Conservation (phyloP, 305 asterid species). For the Euphrasia arctica region DNA sequence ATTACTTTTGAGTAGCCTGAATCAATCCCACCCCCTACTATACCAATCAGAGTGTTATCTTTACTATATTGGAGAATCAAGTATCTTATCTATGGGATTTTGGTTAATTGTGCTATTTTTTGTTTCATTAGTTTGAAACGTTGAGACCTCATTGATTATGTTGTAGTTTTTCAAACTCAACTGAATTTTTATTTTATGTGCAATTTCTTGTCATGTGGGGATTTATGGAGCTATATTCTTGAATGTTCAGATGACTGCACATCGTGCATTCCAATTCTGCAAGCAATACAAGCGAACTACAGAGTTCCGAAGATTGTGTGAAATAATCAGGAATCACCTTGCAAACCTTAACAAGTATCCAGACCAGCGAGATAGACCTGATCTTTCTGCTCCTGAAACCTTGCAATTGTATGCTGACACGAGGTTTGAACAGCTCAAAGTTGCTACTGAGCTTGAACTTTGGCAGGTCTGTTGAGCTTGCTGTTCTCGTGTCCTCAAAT, state of each 20-base stretch:
- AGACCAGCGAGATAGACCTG: conserved; percentile 98
- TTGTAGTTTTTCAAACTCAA: not conserved
- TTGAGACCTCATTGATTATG: conserved; percentile 3
- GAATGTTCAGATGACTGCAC: conserved; percentile 79
- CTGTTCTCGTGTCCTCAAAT: conserved; percentile 13
- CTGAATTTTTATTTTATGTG: not conserved
- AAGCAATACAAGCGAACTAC: conserved; percentile 95
- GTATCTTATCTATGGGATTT: no score
- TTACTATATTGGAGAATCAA: not conserved
- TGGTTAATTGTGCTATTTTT: not conserved
- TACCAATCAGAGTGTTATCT: no score
- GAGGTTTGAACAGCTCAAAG: conserved; percentile 92
- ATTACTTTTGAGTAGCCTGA: no score
- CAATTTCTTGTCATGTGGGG: not conserved
- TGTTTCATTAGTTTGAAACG: not conserved
- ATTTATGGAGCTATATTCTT: conserved; percentile 12
- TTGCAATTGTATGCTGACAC: conserved; percentile 93
- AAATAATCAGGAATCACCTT: conserved; percentile 87
- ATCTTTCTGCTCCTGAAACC: conserved; percentile 89
- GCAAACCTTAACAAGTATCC: conserved; percentile 95
- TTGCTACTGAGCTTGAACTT: conserved; percentile 87
- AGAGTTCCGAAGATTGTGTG: conserved; percentile 91
- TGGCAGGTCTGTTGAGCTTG: conserved; percentile 71
- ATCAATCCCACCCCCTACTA: no score
- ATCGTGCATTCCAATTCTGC: conserved; percentile 96